phyloP scores from a whole-genome alignment of 2,329 filamentous ascomycete species.

The Ampelomyces quisqualis region DNA sequence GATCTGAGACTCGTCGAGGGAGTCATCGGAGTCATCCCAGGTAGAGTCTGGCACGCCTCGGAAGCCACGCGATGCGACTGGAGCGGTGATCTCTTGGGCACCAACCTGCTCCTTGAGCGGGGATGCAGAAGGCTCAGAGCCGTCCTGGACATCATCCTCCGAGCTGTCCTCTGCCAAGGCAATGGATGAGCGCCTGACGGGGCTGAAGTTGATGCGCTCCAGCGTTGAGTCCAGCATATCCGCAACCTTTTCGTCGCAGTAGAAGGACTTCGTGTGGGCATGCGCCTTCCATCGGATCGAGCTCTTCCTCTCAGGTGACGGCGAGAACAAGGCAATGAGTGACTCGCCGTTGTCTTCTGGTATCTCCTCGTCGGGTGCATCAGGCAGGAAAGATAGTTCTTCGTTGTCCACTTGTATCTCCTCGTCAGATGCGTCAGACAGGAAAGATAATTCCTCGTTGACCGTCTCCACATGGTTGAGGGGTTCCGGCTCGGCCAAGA shows the following conservation, averaged over 20 bases:
- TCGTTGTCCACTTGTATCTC: too few species aligned
- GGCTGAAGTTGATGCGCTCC: conserved; percentile 18
- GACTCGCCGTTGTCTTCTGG: background rate
- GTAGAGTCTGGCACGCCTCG: conserved; percentile 13
- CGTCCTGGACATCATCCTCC: conserved; percentile 7
- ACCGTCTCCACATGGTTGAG: conserved; percentile 1
- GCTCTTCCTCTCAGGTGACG: conserved; percentile 5
- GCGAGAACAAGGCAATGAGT: conserved; percentile 1
- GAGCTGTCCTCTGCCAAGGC: conserved; percentile 4
- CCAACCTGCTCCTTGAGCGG: background rate
- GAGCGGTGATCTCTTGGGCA: background rate
- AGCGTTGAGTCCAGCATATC: conserved; percentile 28
- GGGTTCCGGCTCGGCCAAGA: conserved; percentile 7
- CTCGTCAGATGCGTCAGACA: conserved; percentile 1
- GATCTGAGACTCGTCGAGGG: conserved; percentile 20
- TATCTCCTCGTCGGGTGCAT: background rate
- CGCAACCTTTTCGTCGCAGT: conserved; percentile 20
- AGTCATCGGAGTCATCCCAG: conserved; percentile 13
- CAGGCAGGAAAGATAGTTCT: background rate
- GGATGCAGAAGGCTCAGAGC: background rate
- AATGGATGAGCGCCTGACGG: conserved; percentile 1
- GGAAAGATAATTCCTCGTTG: conserved; percentile 15
- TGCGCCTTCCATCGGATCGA: conserved; percentile 19
- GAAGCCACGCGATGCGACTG: conserved; percentile 7
- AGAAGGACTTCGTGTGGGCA: conserved; percentile 18